Percentiles rank a stretch among this genome's conserved stretches.
These are phyloP conservation scores for Sistotremastrum suecicum DNA, from an alignment of 768 basidiomycete genomes.

Conservation along the genomic window DNA sequence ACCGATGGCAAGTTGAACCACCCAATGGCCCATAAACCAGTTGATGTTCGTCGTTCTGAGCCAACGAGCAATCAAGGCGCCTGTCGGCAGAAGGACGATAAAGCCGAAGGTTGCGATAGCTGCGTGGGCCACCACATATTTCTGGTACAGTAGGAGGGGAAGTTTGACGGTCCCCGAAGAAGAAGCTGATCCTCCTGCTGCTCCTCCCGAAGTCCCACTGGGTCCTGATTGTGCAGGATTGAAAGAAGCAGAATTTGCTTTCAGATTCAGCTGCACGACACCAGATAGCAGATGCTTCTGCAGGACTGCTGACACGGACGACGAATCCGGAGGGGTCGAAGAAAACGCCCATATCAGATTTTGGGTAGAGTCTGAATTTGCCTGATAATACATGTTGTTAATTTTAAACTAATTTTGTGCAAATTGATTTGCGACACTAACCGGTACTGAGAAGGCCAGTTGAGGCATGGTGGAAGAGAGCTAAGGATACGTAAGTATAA, in stretches of 20 bases:
- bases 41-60: conserved; percentile 30
- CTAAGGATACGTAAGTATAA: conserved; percentile 14
- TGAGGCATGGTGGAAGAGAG: conserved; percentile 27
- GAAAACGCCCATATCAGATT: conserved; percentile 50
- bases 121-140: conserved; percentile 40
- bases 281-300: conserved; percentile 34
- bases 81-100: conserved; percentile 36
- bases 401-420: not conserved
- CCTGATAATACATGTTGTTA: conserved; percentile 15
- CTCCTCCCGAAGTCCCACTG: conserved; percentile 8
- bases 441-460: conserved; percentile 38
- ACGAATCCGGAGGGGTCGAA: conserved; percentile 30
- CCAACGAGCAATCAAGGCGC: conserved; percentile 40
- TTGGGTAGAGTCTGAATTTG: conserved; percentile 26
- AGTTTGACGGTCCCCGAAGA: conserved; percentile 2
- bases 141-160: conserved; percentile 32
- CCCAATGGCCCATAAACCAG: conserved; percentile 44
- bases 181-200: conserved; percentile 4
- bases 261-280: conserved; percentile 30
- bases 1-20: conserved; percentile 35
- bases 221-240: conserved; percentile 6
- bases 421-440: conserved; percentile 15
- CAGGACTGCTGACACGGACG: conserved; percentile 30
- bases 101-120: conserved; percentile 37
- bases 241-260: conserved; percentile 12